Evolutionary conservation across 805 yeast genomes (phyloP).

Genomic region (Yamadazyma sp.): DNA sequence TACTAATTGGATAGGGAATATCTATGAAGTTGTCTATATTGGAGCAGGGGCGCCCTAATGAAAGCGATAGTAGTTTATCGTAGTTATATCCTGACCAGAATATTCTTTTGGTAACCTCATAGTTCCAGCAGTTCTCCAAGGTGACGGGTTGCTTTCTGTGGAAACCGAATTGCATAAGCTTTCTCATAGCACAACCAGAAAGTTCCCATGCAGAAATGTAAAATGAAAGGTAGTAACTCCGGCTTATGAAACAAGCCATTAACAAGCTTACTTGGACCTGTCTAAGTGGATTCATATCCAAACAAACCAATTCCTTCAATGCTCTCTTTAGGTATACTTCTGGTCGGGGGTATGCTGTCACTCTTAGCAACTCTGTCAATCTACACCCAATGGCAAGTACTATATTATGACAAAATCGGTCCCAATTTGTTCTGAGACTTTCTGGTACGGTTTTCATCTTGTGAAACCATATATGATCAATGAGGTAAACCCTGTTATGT

Average conservation of each 20-base stretch:
- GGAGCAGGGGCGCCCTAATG: slow-evolving; percentile 8
- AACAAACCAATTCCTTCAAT: slow-evolving; percentile 7
- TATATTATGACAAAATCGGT: slow-evolving; percentile 12
- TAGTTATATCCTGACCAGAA: slow-evolving; percentile 11
- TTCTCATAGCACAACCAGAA: slow-evolving; percentile 10
- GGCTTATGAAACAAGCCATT: slow-evolving; percentile 14
- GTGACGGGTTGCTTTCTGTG: slow-evolving; percentile 2
- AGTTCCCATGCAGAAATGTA: slow-evolving; percentile 15
- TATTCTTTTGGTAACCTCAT: slow-evolving; percentile 7
- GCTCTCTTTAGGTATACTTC: slow-evolving; percentile 14
- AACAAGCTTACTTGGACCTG: slow-evolving; percentile 15
- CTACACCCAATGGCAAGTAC: slow-evolving; percentile 18
- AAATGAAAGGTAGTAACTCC: slow-evolving; percentile 17
- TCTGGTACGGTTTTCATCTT: slow-evolving; percentile 1
- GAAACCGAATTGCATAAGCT: slow-evolving; percentile 8
- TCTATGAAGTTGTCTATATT: slow-evolving; percentile 9
- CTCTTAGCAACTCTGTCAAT: slow-evolving; percentile 12
- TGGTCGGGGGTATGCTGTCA: slow-evolving; percentile 13
- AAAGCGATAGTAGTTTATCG: slow-evolving; percentile 8
- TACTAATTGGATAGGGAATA: slow-evolving; percentile 9
- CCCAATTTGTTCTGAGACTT: slow-evolving; percentile 10
- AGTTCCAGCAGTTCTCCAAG: slow-evolving; percentile 2
- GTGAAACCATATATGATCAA: slow-evolving; percentile 14
- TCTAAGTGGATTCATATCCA: slow-evolving; percentile 10
- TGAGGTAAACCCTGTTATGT: slow-evolving; percentile 14